These are phyloP conservation scores for Pseudogymnoascus verrucosus DNA, from an alignment of 2,329 filamentous ascomycete genomes.

Conservation along the genomic window DNA sequence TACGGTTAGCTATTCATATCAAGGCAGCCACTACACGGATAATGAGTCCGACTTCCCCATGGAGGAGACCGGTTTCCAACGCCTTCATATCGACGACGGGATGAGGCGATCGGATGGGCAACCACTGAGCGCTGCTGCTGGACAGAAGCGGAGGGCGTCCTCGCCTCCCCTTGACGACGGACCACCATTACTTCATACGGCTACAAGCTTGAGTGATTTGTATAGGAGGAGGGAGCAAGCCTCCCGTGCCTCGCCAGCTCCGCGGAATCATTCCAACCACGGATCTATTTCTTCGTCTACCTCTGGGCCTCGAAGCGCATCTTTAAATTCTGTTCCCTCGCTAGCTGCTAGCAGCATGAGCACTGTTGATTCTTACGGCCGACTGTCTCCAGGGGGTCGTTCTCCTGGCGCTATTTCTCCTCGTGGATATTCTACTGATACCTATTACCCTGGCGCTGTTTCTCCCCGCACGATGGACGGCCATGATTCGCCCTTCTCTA, in stretches of 20 bases:
- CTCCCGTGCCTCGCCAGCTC: constrained; percentile 45
- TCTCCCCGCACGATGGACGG: constrained; percentile 21
- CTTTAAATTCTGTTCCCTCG: constrained; percentile 55
- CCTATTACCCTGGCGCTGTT: constrained; percentile 23
- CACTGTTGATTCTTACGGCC: constrained; percentile 49
- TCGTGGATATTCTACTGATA: not conserved
- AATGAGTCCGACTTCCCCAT: constrained; percentile 38
- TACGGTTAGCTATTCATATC: constrained; percentile 42
- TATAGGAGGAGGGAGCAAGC: constrained; percentile 33
- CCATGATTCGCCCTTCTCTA: constrained; percentile 46
- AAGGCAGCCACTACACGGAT: constrained; percentile 46
- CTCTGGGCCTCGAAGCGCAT: constrained; percentile 53
- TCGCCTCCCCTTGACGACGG: constrained; percentile 50
- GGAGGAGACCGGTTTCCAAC: constrained; percentile 44
- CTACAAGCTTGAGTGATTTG: constrained; percentile 27
- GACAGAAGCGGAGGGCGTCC: constrained; percentile 57
- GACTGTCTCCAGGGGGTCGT: constrained; percentile 50
- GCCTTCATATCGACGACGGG: constrained; percentile 47
- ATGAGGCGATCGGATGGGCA: constrained; percentile 20
- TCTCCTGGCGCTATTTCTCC: constrained; percentile 28
- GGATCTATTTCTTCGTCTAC: constrained; percentile 59
- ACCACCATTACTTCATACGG: constrained; percentile 24
- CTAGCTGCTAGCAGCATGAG: constrained; percentile 56
- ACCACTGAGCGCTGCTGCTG: constrained; percentile 32
- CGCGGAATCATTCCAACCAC: constrained; percentile 46